A percentile compares a stretch with the other conserved stretches of the same genome.
Evolutionary conservation across 306 rosid species (phyloP).

Genomic region (Sphenostylis stenocarpa): DNA sequence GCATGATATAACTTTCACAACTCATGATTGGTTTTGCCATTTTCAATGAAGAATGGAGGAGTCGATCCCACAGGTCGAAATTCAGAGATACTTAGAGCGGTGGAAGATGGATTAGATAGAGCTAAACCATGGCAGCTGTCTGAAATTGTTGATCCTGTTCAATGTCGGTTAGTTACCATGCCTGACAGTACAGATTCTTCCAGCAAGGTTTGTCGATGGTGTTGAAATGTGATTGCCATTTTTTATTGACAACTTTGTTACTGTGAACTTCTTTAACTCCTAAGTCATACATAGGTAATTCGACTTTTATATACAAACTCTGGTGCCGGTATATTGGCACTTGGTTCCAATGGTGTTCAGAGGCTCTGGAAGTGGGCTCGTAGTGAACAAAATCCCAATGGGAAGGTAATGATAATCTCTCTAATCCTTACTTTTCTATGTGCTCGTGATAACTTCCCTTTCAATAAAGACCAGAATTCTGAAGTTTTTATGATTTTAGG

Average conservation of each 20-base stretch:
- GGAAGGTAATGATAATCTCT: slow-evolving; percentile 55
- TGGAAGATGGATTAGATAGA: slow-evolving; percentile 64
- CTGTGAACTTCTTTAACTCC: slow-evolving; percentile 12
- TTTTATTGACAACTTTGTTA: slow-evolving; percentile 19
- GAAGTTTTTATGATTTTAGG: slow-evolving; percentile 54
- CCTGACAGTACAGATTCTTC: slow-evolving; percentile 75
- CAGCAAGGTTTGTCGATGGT: slow-evolving; percentile 68
- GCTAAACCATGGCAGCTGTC: slow-evolving; percentile 77
- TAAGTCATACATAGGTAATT: slow-evolving; percentile 52
- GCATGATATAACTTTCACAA: slow-evolving; percentile 14
- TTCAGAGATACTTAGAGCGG: slow-evolving; percentile 59
- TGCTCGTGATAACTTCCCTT: slow-evolving; percentile 2
- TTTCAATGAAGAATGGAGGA: slow-evolving; percentile 63
- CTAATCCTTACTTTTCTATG: slow-evolving; percentile 6
- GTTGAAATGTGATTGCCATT: slow-evolving; percentile 4
- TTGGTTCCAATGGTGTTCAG: slow-evolving; percentile 84
- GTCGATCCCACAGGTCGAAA: slow-evolving; percentile 58
- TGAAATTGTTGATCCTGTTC: slow-evolving; percentile 75
- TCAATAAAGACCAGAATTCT: slow-evolving; percentile 37
- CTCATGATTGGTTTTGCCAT: slow-evolving; percentile 41
- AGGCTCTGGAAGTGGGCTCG: slow-evolving; percentile 91
- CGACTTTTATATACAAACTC: slow-evolving; percentile 77
- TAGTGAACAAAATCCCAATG: slow-evolving; percentile 63
- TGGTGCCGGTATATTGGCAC: slow-evolving; percentile 86
- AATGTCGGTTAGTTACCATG: slow-evolving; percentile 71